phyloP scores from a whole-genome alignment of 129 eudicot genomes.

The Tagetes patula region DNA sequence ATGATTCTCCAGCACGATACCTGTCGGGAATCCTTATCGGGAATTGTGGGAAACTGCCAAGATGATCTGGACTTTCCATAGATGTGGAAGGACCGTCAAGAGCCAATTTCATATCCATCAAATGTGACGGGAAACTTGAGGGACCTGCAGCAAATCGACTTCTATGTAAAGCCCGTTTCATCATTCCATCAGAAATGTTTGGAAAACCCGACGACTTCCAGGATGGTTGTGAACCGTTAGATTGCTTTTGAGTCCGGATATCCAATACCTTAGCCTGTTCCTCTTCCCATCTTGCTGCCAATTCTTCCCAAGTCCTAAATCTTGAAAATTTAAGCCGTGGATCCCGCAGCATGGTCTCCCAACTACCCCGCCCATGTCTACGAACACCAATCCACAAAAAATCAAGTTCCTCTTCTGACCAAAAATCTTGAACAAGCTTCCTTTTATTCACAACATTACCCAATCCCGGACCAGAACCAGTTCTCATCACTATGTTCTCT shows the following conservation, averaged over 20 bases:
- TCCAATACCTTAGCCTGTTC: conserved; percentile 76
- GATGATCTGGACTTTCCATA: conserved; percentile 41
- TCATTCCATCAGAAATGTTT: conserved; percentile 68
- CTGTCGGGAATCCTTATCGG: conserved; percentile 46
- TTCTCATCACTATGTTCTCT: conserved; percentile 77
- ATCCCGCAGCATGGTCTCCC: conserved; percentile 84
- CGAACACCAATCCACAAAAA: conserved; percentile 94
- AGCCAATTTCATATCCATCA: conserved; percentile 84
- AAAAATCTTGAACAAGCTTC: conserved; percentile 55
- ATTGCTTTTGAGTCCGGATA: conserved; percentile 34
- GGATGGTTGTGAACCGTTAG: conserved; percentile 37
- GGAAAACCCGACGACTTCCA: conserved; percentile 49
- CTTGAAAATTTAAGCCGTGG: conserved; percentile 70
- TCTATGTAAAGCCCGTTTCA: conserved; percentile 67
- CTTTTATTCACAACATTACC: conserved; percentile 40
- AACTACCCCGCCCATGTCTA: conserved; percentile 81
- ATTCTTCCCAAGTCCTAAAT: conserved; percentile 63
- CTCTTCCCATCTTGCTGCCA: conserved; percentile 79
- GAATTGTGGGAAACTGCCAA: conserved; percentile 34
- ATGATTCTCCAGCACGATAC: conserved; percentile 41
- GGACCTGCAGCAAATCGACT: conserved; percentile 50
- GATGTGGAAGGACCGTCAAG: conserved; percentile 50
- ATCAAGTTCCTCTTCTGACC: conserved; percentile 98
- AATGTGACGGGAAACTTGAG: conserved; percentile 51
- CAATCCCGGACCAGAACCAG: conserved; percentile 60